A percentile compares a stretch with the other conserved stretches of the same genome.
phyloP scores from a whole-genome alignment of 2,329 filamentous ascomycete species.

The Neoarthrinium moseri region DNA sequence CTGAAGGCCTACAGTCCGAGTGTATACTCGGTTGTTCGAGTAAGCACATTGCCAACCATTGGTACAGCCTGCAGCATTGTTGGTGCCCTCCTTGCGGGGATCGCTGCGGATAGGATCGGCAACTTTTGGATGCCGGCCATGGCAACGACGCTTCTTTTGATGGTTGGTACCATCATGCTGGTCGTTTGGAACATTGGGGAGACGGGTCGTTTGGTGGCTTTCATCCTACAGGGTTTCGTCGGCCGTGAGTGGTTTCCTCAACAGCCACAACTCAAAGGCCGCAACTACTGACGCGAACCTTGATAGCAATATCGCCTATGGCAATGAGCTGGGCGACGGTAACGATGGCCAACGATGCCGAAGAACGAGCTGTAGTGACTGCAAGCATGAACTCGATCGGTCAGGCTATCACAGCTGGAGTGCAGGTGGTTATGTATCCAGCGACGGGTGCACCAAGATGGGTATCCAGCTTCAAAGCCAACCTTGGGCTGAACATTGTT shows the following conservation, averaged over 20 bases:
- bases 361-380: conserved; percentile 39
- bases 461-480: conserved; percentile 29
- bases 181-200: conserved; percentile 36
- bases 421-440: conserved; percentile 36
- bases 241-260: conserved; percentile 24
- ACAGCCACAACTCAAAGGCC: not conserved
- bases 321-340: conserved; percentile 38
- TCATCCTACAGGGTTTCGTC: conserved; percentile 36
- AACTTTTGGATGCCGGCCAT: conserved; percentile 34
- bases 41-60: conserved; percentile 40
- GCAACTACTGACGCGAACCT: not conserved
- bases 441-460: conserved; percentile 33
- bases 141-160: conserved; percentile 29
- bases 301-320: not conserved
- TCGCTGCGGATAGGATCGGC: conserved; percentile 30
- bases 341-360: conserved; percentile 35
- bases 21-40: conserved; percentile 34
- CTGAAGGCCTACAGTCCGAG: conserved; percentile 32
- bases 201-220: conserved; percentile 32
- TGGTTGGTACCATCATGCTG: conserved; percentile 31
- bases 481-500: conserved; percentile 20
- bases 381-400: conserved; percentile 43
- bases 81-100: conserved; percentile 29
- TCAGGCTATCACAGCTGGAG: conserved; percentile 38
- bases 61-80: conserved; percentile 36